A percentile compares a stretch with the other conserved stretches of the same genome.
Conservation (phyloP, 2,329 filamentous ascomycete species). For the Botrytis tulipae region DNA sequence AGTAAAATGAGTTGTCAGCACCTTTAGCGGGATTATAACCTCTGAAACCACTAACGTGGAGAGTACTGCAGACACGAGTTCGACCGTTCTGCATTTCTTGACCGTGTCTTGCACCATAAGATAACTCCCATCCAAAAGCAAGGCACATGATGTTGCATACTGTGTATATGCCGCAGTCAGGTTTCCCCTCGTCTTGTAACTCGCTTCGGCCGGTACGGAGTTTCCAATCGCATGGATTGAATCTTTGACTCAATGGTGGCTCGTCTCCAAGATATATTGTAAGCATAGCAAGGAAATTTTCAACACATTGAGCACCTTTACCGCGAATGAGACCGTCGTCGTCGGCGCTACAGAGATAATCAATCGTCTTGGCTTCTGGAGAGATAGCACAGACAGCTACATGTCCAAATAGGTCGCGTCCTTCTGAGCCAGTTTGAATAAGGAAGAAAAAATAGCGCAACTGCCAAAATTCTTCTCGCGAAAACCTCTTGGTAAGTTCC, state of each 20-base stretch:
- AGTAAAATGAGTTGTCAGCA: conserved; percentile 6
- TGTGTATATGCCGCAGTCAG: conserved; percentile 6
- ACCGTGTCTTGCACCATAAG: background rate
- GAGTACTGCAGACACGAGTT: background rate
- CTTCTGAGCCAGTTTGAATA: background rate
- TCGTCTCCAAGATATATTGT: background rate
- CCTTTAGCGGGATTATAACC: background rate
- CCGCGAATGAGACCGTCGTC: background rate
- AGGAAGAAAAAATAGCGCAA: conserved; percentile 10
- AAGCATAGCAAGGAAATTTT: background rate
- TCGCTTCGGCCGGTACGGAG: conserved; percentile 1
- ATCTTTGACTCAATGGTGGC: conserved; percentile 8
- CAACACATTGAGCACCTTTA: background rate
- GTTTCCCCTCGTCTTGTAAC: background rate
- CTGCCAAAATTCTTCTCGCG: conserved; percentile 9
- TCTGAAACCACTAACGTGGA: background rate
- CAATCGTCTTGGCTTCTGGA: conserved; percentile 17
- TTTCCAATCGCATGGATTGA: conserved; percentile 13
- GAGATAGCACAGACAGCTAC: conserved; percentile 9
- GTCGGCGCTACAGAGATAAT: conserved; percentile 5
- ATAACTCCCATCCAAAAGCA: conserved; percentile 12
- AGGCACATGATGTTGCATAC: conserved; percentile 14
- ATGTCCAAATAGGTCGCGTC: background rate
- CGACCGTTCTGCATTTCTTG: background rate
- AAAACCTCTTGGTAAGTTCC: background rate